Base-by-base conservation (phyloP, 257 asterid species). In the Penstemon davidsonii region DNA sequence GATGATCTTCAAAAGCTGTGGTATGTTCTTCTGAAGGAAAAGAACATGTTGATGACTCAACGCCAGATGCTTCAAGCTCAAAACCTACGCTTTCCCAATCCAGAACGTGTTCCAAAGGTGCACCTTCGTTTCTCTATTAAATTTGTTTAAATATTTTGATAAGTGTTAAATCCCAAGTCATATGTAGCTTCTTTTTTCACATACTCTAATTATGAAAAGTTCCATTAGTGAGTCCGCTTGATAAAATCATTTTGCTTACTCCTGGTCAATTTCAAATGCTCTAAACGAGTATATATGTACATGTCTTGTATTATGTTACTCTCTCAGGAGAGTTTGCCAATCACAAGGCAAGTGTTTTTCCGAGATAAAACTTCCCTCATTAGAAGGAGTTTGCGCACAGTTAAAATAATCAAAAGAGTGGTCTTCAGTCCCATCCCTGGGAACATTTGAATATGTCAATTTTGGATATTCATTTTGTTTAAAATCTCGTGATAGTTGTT, bases 1-100 rank as follows among this genome's bases (percentile, higher is more conserved):
- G 97, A 93, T 78, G 97, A 93, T 80, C 96, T 93, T 71, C 83
- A 90, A 58, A 92, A 90, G 85, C 89, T 93, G 8, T 93, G 97
- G 97, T 85, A 79, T 76, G 96, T 93, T 66, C 91, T 93, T 70
- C 76, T 90, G 55, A 88, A 85, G 88, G 96, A 90, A 76, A 90
- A 88, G 79, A 93, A 88, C 83, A 86, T 88, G 95, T 79, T 93
- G 84, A 86, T 90, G 96, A 84, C 92, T 68, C 96, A 93, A 74
- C 90, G 95, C 6, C 95, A 93, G 75, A 90, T 90, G 96, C 96
- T 93, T 63, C 75, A 88, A 54, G 87, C 99, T 68, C 96, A 90
- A 75, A 90, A 87, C 77, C 78, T 93, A 6, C 84, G 87, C 0
- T 93, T 87, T 52, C 84, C 87, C 15, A 88, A 87, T 72, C 97